Evolutionary conservation across 2,329 filamentous ascomycete species (phyloP).

Genomic region (Nothopassalora personata): DNA sequence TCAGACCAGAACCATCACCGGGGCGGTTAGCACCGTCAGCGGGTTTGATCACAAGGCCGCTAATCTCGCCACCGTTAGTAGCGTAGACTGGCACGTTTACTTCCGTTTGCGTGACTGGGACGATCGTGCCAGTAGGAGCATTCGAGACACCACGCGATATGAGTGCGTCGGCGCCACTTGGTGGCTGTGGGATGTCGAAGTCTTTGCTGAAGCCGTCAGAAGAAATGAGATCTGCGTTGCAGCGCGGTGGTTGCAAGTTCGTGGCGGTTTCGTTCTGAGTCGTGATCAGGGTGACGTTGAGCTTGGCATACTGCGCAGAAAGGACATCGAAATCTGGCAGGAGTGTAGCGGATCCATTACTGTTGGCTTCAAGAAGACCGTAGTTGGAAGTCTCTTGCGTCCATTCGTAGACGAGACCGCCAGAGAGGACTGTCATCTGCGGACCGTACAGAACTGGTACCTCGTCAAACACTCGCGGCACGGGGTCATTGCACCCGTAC

Average conservation of each 20-base stretch:
- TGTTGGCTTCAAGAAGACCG: constrained; percentile 44
- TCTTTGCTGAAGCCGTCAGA: constrained; percentile 65
- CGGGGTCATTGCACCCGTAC: constrained; percentile 68
- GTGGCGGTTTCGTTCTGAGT: constrained; percentile 54
- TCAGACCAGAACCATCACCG: constrained; percentile 35
- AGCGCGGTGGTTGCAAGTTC: constrained; percentile 55
- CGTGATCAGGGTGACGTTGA: constrained; percentile 66
- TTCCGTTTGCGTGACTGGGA: constrained; percentile 52
- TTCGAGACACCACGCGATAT: constrained; percentile 70
- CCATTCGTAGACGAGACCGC: constrained; percentile 77
- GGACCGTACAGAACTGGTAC: constrained; percentile 65
- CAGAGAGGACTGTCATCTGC: constrained; percentile 67
- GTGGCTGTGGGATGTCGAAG: constrained; percentile 69
- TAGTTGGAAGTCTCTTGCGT: constrained; percentile 62
- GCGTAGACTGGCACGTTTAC: constrained; percentile 55
- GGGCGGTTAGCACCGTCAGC: constrained; percentile 54
- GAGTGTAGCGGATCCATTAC: constrained; percentile 40
- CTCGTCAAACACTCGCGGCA: constrained; percentile 71
- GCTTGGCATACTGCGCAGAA: constrained; percentile 65
- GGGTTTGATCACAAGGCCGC: constrained; percentile 56
- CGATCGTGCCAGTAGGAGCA: constrained; percentile 53
- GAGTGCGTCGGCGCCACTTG: constrained; percentile 62
- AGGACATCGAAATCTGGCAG: constrained; percentile 59
- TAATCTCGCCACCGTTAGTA: constrained; percentile 53
- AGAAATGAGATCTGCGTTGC: constrained; percentile 62